phyloP scores from a whole-genome alignment of 176 grass and related monocot genomes.

The Rhynchospora breviuscula region DNA sequence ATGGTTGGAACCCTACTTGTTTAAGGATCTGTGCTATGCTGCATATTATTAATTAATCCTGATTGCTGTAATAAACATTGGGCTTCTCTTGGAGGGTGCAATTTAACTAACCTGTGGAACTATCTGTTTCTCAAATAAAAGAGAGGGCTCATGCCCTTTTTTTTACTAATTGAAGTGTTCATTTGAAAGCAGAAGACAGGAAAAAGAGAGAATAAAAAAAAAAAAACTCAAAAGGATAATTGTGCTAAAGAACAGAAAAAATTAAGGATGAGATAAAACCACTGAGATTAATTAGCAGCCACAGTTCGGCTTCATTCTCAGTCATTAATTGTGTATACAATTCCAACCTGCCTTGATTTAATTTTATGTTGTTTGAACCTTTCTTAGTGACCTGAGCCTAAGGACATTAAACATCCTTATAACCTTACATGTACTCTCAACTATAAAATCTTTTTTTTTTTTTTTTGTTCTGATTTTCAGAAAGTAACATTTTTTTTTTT shows the following conservation, averaged over 20 bases:
- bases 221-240: no score
- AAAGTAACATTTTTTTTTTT: neutral
- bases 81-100: neutral
- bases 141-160: neutral
- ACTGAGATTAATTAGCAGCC: neutral
- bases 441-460: neutral
- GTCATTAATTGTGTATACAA: neutral
- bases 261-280: no score
- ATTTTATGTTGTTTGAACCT: neutral
- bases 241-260: no score
- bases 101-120: neutral
- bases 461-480: neutral
- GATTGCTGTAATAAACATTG: neutral
- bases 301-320: neutral
- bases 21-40: slow-evolving; percentile 14
- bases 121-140: no score
- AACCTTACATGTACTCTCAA: neutral
- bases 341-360: neutral
- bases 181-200: neutral
- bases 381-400: neutral
- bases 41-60: neutral
- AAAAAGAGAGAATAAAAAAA: no score
- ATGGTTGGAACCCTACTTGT: slow-evolving; percentile 47
- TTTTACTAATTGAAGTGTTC: neutral
- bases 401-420: neutral